These are phyloP conservation scores for Xerocomus potaroensis DNA, from an alignment of 768 basidiomycete genomes.

Conservation along the genomic window DNA sequence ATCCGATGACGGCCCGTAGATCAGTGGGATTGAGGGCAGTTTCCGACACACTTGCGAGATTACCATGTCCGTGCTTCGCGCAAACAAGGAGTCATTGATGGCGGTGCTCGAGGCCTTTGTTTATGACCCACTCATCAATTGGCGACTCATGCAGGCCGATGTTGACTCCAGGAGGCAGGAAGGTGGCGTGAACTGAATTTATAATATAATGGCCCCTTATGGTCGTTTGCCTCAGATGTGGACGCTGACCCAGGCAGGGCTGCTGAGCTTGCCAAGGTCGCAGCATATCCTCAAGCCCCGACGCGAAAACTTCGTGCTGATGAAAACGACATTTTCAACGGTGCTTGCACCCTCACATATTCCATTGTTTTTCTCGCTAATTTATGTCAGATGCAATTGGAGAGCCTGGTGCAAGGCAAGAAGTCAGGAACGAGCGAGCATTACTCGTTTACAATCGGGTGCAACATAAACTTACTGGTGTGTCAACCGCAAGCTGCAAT, in stretches of 20 bases:
- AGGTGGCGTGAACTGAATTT: slow-evolving; percentile 38
- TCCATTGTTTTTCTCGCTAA: slow-evolving; percentile 3
- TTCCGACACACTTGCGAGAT: slow-evolving; percentile 95
- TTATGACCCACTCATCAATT: slow-evolving; percentile 96
- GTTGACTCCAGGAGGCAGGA: slow-evolving; percentile 67
- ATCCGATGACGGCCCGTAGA: slow-evolving; percentile 44
- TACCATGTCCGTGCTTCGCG: slow-evolving; percentile 94
- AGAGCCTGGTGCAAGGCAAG: slow-evolving; percentile 61
- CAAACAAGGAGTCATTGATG: slow-evolving; percentile 98
- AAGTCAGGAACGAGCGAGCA: slow-evolving; percentile 88
- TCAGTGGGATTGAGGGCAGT: slow-evolving; percentile 96
- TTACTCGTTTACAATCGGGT: slow-evolving; percentile 92
- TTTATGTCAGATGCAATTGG: slow-evolving; percentile 37
- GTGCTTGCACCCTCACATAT: slow-evolving; percentile 35
- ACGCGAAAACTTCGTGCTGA: slow-evolving; percentile 82
- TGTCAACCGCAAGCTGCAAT: slow-evolving; percentile 10
- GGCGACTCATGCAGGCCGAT: slow-evolving; percentile 88
- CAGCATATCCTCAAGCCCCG: slow-evolving; percentile 75
- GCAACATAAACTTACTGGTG: slow-evolving; percentile 90
- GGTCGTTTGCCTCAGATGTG: slow-evolving; percentile 27
- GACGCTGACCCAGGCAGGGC: slow-evolving; percentile 51
- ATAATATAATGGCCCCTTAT: slow-evolving; percentile 3
- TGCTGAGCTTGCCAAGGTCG: slow-evolving; percentile 59
- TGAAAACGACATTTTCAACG: slow-evolving; percentile 91
- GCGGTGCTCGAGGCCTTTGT: slow-evolving; percentile 98